Evolutionary conservation across 148 eudicot species (phyloP).

Genomic region (Fagopyrum tataricum): DNA sequence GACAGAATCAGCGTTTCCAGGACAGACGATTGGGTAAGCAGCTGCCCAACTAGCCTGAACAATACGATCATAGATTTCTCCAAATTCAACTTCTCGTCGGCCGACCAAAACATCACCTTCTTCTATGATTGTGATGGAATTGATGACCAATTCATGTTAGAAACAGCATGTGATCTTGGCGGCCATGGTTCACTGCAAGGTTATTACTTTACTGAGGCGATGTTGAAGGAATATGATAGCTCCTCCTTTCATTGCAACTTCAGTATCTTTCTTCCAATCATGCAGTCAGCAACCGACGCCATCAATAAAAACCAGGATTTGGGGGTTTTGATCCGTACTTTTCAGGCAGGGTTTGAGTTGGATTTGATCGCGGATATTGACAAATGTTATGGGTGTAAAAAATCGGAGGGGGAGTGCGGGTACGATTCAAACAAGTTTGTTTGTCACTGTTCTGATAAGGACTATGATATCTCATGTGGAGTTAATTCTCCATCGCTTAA

Average conservation of each 20-base stretch:
- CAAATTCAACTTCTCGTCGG: neutral
- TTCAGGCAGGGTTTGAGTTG: neutral
- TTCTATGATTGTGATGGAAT: neutral
- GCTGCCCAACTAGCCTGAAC: neutral
- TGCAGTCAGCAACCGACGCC: neutral
- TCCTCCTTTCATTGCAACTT: neutral
- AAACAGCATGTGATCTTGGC: neutral
- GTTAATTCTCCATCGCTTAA: too few relatives aligned
- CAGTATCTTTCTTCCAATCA: neutral
- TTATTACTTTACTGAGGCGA: neutral
- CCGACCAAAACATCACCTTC: conserved; percentile 9
- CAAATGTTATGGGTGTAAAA: neutral
- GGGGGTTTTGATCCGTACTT: neutral
- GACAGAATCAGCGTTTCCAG: neutral
- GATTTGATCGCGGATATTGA: neutral
- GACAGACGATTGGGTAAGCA: neutral
- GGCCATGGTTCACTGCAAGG: neutral
- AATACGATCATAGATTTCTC: conserved; percentile 9
- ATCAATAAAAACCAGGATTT: neutral
- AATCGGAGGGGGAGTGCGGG: neutral
- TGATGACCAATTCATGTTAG: neutral
- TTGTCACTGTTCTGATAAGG: neutral
- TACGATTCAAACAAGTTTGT: conserved; percentile 1
- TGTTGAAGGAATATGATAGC: neutral
- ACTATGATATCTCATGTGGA: neutral